Base-by-base conservation (phyloP, 805 yeast genomes). In the Wickerhamiella lipophila region DNA sequence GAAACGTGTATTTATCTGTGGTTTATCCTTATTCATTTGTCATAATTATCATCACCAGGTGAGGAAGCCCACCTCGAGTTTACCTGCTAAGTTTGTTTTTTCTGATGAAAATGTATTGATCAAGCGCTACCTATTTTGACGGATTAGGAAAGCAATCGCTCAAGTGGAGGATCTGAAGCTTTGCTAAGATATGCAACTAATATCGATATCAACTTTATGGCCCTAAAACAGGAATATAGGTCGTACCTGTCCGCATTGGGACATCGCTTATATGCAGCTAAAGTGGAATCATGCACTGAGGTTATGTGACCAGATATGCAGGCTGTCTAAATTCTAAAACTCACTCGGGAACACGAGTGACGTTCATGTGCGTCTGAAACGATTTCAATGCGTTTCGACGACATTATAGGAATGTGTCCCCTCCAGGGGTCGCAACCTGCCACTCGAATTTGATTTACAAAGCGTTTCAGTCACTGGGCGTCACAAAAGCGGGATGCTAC, bases 251-350 rank as follows among this genome's bases (percentile, higher is more conserved):
- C 38, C 38, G 38, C 38, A 32, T 32, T 15, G 38, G 38, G 38
- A 32, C 38, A 32, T 32, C 38, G 38, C 38, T 32, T 32, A 32
- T 32, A 32, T 32, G 38, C 38, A 32, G 8, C 38, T 16, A 32
- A 32, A 32, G 12, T 32, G 38, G 19, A 32, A 15, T 13, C 38
- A 32, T 32, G 38, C 38, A 32, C 19, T 15, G n/a, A 3, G 19
- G 11, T 4, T n/a, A 15, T 32, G 38, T 32, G 8, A 32, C 38
- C 19, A 32, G 38, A 32, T 32, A 32, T 15, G 38, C 38, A 15
- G 19, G 21, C 9, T 6, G 8, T 16, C 38, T n/a, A 15, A 15
- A 15, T 15, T 32, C 11, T 15, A 32, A 32, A 32, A 32, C 38
- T 16, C 18, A 15, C 15, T 32, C 19, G 4, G 38, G 19, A 16